Evolutionary conservation across 257 asterid genomes (phyloP).

Genomic region (Rubia yunnanensis): DNA sequence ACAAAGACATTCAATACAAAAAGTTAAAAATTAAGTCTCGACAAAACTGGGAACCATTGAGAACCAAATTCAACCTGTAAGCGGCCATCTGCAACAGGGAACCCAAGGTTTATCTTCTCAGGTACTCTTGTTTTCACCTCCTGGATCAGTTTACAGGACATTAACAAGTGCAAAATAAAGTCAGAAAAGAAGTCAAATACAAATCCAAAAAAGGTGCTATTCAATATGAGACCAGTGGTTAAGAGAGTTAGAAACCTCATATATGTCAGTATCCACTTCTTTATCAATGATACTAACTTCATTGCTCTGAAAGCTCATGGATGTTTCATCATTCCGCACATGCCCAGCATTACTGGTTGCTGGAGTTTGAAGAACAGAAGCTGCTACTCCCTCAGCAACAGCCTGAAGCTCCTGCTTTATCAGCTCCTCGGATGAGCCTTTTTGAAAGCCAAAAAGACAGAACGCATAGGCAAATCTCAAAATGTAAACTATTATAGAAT

Average conservation of each 20-base stretch:
- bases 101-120: constrained; percentile 55
- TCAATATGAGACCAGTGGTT: constrained; percentile 6
- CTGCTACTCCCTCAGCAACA: constrained; percentile 93
- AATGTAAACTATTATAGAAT: background rate
- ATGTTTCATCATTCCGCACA: constrained; percentile 34
- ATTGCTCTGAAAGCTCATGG: constrained; percentile 31
- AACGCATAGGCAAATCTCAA: constrained; percentile 9
- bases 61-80: constrained; percentile 54
- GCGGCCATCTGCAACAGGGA: constrained; percentile 59
- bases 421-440: constrained; percentile 72
- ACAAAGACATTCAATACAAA: background rate
- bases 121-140: constrained; percentile 50
- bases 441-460: constrained; percentile 3
- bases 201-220: background rate
- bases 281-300: constrained; percentile 35
- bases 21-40: background rate
- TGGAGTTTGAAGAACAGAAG: constrained; percentile 75
- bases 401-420: constrained; percentile 90
- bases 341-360: constrained; percentile 34
- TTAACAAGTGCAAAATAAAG: constrained; percentile 10
- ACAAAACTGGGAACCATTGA: background rate
- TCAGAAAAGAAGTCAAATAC: background rate
- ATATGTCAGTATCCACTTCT: constrained; percentile 32
- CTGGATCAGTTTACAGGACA: constrained; percentile 30
- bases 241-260: constrained; percentile 45